phyloP scores from a whole-genome alignment of 208 protist genomes.

The Spongospora subterranea region DNA sequence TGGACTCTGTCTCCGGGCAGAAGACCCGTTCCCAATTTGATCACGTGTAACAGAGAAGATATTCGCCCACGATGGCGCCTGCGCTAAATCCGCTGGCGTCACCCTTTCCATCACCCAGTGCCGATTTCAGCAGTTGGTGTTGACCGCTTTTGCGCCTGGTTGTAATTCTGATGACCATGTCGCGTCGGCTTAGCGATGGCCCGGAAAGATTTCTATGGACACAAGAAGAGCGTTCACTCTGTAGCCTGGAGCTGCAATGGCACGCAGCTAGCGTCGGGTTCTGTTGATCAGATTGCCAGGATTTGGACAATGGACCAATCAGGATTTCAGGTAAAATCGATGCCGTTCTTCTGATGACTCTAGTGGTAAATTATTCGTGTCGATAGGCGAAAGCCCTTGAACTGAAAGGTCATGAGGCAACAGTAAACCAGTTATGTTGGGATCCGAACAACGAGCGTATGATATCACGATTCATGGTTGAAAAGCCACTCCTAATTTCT shows the following conservation, averaged over 20 bases:
- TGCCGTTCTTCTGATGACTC: not conserved
- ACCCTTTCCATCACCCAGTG: too few relatives aligned
- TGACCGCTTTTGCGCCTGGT: too few relatives aligned
- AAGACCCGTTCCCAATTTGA: too few relatives aligned
- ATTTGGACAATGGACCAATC: conserved; percentile 63
- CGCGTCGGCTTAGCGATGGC: not conserved
- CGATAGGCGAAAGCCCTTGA: conserved; percentile 32
- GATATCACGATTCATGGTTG: not conserved
- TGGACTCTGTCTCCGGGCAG: too few relatives aligned
- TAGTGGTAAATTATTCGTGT: not conserved
- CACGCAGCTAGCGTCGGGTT: conserved; percentile 66
- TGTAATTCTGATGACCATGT: too few relatives aligned
- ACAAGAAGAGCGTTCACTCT: conserved; percentile 65
- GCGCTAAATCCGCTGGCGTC: too few relatives aligned
- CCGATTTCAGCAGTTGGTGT: too few relatives aligned
- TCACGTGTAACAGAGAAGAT: too few relatives aligned
- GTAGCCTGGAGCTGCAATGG: conserved; percentile 69
- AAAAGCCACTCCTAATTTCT: conserved; percentile 47
- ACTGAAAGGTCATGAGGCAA: conserved; percentile 67
- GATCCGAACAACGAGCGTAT: conserved; percentile 39
- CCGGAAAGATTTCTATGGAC: conserved; percentile 59
- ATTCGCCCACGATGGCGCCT: too few relatives aligned
- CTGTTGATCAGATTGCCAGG: conserved; percentile 62
- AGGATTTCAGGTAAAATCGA: conserved; percentile 26
- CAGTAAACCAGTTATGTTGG: conserved; percentile 72